These are phyloP conservation scores for Yarrowia hollandica DNA, from an alignment of 805 yeast species.

Conservation along the genomic window DNA sequence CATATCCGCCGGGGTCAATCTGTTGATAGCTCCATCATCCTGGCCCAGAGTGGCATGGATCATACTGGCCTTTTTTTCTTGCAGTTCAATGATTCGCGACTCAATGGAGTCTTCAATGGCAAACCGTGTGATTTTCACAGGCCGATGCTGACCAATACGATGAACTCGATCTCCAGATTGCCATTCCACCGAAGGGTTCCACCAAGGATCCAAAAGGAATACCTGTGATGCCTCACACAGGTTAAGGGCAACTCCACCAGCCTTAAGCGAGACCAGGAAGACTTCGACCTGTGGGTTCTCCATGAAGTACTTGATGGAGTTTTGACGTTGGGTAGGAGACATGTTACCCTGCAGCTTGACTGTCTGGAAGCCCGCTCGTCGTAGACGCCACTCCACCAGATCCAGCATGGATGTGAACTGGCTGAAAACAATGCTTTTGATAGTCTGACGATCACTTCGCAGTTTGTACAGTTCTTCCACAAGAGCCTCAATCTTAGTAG, in stretches of 20 bases:
- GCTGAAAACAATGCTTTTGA: conserved; percentile 94
- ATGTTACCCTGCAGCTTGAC: conserved; percentile 94
- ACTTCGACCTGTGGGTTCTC: conserved; percentile 90
- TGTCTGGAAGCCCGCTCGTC: conserved; percentile 91
- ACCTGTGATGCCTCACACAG: conserved; percentile 97
- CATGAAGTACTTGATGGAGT: conserved; percentile 88
- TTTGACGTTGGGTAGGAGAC: conserved; percentile 95
- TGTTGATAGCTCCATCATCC: conserved; percentile 85
- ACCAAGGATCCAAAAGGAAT: conserved; percentile 96
- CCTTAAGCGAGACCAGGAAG: conserved; percentile 89
- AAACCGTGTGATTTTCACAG: conserved; percentile 87
- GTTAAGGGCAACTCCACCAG: conserved; percentile 98
- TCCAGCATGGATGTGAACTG: conserved; percentile 97
- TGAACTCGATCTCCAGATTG: conserved; percentile 98
- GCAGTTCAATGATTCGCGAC: conserved; percentile 90
- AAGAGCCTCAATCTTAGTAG: conserved; percentile 94
- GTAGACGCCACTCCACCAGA: conserved; percentile 90
- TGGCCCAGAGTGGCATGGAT: conserved; percentile 93
- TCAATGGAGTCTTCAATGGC: conserved; percentile 97
- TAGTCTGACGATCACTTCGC: conserved; percentile 82
- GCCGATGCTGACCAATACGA: conserved; percentile 93
- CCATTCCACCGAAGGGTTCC: conserved; percentile 99
- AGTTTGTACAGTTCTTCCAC: conserved; percentile 88
- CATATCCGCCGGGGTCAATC: conserved; percentile 89
- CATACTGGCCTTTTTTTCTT: conserved; percentile 97